Evolutionary conservation across 345 rosid genomes (phyloP).

Genomic region (Microthlaspi erraticum): DNA sequence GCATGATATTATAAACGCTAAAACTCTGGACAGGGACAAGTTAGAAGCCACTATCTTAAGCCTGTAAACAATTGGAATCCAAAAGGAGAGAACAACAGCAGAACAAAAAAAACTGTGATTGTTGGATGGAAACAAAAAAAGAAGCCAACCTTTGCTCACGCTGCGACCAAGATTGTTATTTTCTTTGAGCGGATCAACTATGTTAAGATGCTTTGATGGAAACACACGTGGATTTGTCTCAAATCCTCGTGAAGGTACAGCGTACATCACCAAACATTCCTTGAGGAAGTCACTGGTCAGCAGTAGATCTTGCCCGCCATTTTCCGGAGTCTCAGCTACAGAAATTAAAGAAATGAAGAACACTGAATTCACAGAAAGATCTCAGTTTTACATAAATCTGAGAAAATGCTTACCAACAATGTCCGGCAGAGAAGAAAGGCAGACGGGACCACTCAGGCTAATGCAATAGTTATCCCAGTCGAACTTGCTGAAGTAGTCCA

Average conservation of each 20-base stretch:
- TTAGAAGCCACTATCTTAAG: constrained; percentile 21
- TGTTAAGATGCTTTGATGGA: constrained; percentile 74
- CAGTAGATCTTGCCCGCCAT: constrained; percentile 61
- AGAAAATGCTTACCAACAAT: constrained; percentile 60
- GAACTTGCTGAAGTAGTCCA: constrained; percentile 94
- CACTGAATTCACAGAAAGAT: constrained; percentile 25
- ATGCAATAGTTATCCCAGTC: constrained; percentile 94
- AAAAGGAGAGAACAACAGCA: background rate
- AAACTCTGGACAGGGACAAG: constrained; percentile 9
- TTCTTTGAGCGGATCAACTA: constrained; percentile 83
- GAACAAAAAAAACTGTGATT: background rate
- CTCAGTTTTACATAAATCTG: background rate
- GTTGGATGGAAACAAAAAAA: constrained; percentile 29
- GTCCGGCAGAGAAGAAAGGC: constrained; percentile 67
- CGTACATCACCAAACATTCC: constrained; percentile 61
- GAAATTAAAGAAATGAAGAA: constrained; percentile 28
- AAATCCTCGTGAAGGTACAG: constrained; percentile 63
- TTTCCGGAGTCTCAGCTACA: constrained; percentile 64
- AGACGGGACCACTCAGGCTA: constrained; percentile 77
- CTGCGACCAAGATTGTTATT: constrained; percentile 96
- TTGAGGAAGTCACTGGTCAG: constrained; percentile 69
- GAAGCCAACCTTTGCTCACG: constrained; percentile 81
- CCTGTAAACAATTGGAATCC: constrained; percentile 17
- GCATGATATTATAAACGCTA: background rate
- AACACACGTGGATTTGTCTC: constrained; percentile 65